Conservation (phyloP, 805 yeast genomes). For the Barnettozyma populi region DNA sequence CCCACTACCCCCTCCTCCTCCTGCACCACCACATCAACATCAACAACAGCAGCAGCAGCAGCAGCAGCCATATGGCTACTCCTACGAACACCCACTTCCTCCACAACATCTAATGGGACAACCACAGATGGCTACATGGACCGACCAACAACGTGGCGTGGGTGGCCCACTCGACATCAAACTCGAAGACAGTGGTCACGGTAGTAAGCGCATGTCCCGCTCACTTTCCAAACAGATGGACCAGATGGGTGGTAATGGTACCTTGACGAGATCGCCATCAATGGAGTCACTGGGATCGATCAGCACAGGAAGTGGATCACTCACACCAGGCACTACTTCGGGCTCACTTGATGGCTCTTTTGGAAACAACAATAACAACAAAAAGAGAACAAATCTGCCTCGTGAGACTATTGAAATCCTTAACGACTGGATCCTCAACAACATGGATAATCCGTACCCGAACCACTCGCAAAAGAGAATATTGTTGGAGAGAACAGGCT, state of each 20-base stretch:
- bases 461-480: conserved; percentile 71
- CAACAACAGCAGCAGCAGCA: background rate
- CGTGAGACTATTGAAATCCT: conserved; percentile 69
- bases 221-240: background rate
- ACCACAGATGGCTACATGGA: background rate
- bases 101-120: background rate
- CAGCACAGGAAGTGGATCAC: background rate
- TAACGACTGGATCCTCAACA: conserved; percentile 68
- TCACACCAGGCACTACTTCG: background rate
- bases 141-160: background rate
- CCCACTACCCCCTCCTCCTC: conserved; percentile 1
- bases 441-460: conserved; percentile 79
- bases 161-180: background rate
- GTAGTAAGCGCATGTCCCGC: background rate
- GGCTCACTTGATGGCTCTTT: background rate
- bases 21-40: background rate
- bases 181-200: background rate
- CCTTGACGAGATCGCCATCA: conserved; percentile 3
- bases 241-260: background rate
- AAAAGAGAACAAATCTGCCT: conserved; percentile 69
- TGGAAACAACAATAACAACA: conserved; percentile 11
- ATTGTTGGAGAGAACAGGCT: conserved; percentile 64
- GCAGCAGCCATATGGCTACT: background rate
- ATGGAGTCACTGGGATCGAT: conserved; percentile 1
- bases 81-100: background rate